Evolutionary conservation across 2,329 filamentous ascomycete species (phyloP).

Genomic region (Aaosphaeria pasadenensis): DNA sequence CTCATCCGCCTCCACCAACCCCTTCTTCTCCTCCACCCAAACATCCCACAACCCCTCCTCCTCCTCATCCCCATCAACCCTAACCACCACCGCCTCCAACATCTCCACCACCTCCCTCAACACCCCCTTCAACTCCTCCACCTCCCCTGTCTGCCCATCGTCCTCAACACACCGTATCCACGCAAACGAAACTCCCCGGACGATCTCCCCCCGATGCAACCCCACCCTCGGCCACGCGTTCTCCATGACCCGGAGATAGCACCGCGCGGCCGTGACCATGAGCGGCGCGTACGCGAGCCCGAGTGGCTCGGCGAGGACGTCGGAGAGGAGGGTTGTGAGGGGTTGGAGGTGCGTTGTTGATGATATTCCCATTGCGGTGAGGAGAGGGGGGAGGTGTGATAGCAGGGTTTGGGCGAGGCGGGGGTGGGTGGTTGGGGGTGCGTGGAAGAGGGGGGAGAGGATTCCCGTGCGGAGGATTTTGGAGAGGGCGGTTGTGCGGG

Average conservation of each 20-base stretch:
- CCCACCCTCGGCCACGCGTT: constrained; percentile 69
- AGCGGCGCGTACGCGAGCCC: constrained; percentile 53
- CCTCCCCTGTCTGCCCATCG: constrained; percentile 11
- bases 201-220: constrained; percentile 60
- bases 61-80: not conserved
- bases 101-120: constrained; percentile 24
- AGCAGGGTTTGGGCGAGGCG: constrained; percentile 58
- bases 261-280: constrained; percentile 51
- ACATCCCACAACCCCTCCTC: not conserved
- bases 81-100: constrained; percentile 19
- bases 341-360: constrained; percentile 68
- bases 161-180: constrained; percentile 28
- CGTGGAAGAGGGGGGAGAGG: constrained; percentile 51
- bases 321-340: constrained; percentile 64
- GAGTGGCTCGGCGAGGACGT: constrained; percentile 68
- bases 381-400: constrained; percentile 46
- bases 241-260: constrained; percentile 57
- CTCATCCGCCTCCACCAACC: not conserved
- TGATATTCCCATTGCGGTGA: constrained; percentile 59
- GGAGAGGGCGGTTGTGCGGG: constrained; percentile 41
- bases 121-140: constrained; percentile 15
- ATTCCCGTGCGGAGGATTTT: constrained; percentile 42
- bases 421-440: constrained; percentile 52
- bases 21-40: not conserved
- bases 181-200: constrained; percentile 53